These are phyloP conservation scores for Hansenula sp. DNA, from an alignment of 1,139 yeast genomes.

Conservation along the genomic window DNA sequence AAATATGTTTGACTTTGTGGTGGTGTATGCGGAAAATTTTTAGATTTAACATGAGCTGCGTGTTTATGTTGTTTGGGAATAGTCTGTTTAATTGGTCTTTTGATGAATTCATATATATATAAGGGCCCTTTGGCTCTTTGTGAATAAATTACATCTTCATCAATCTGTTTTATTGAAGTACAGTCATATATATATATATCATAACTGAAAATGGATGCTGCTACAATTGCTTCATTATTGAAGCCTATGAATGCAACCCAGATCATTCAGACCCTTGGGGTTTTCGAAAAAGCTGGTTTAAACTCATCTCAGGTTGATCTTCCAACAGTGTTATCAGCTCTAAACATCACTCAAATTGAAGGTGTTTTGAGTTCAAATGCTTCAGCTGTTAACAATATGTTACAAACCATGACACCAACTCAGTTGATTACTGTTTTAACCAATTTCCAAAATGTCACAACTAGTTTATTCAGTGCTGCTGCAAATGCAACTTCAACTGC, in stretches of 20 bases:
- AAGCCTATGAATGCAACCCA: constrained; percentile 20
- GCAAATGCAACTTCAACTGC: constrained; percentile 6
- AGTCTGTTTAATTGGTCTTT: too few relatives aligned
- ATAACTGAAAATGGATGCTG: constrained; percentile 12
- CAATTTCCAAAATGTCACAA: constrained; percentile 19
- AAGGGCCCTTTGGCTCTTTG: not conserved
- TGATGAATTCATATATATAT: too few relatives aligned
- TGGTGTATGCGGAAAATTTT: too few relatives aligned
- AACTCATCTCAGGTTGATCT: constrained; percentile 18
- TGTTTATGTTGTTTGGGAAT: too few relatives aligned
- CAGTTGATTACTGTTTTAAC: constrained; percentile 16
- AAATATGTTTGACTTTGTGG: too few relatives aligned
- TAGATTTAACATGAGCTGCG: too few relatives aligned
- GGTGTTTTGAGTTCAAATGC: constrained; percentile 20
- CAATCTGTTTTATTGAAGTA: not conserved
- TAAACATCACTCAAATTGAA: constrained; percentile 21
- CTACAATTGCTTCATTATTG: constrained; percentile 15
- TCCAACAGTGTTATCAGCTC: constrained; percentile 16
- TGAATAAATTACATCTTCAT: too few relatives aligned
- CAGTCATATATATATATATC: not conserved
- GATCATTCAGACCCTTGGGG: constrained; percentile 16
- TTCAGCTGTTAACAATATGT: constrained; percentile 14
- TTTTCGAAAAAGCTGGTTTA: constrained; percentile 15
- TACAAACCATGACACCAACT: constrained; percentile 15
- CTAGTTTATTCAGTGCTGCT: constrained; percentile 13